A percentile compares a stretch with the other conserved stretches of the same genome.
phyloP scores from a whole-genome alignment of 2,329 filamentous ascomycete genomes.

The Allantophomopsis cytisporea region DNA sequence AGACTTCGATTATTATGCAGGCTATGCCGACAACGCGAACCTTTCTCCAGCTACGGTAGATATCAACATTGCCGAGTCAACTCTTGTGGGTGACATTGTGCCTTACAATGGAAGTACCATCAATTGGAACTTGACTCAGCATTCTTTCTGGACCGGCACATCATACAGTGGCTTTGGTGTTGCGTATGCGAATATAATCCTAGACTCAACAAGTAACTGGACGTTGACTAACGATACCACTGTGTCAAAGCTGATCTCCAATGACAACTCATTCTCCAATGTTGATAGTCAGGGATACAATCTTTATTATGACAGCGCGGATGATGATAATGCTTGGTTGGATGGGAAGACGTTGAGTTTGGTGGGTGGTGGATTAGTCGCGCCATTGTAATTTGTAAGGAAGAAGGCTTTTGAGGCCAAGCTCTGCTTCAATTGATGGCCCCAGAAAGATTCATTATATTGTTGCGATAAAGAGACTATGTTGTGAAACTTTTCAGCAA shows the following conservation, averaged over 20 bases:
- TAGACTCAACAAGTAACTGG: slow-evolving; percentile 7
- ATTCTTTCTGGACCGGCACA: slow-evolving; percentile 8
- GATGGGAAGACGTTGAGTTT: slow-evolving; percentile 1
- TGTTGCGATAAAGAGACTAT: too few species aligned
- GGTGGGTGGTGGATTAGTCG: not conserved
- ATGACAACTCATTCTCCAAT: slow-evolving; percentile 4
- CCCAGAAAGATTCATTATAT: too few species aligned
- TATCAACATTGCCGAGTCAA: slow-evolving; percentile 13
- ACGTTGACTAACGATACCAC: slow-evolving; percentile 8
- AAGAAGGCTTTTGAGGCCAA: too few species aligned
- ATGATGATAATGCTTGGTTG: slow-evolving; percentile 3
- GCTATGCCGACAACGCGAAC: slow-evolving; percentile 13
- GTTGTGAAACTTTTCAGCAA: too few species aligned
- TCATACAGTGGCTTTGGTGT: slow-evolving; percentile 8
- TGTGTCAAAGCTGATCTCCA: slow-evolving; percentile 7
- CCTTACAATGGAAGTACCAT: slow-evolving; percentile 17
- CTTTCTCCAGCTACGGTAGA: slow-evolving; percentile 14
- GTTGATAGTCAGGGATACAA: slow-evolving; percentile 5
- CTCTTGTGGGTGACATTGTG: slow-evolving; percentile 17
- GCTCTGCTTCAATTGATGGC: too few species aligned
- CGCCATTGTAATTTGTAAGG: too few species aligned
- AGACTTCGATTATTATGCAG: slow-evolving; percentile 19
- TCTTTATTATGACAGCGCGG: slow-evolving; percentile 6
- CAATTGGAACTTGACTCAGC: slow-evolving; percentile 4
- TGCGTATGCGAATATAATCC: slow-evolving; percentile 5